Base-by-base conservation (phyloP, 2,329 filamentous ascomycete species). In the Tetracladium maxilliforme region DNA sequence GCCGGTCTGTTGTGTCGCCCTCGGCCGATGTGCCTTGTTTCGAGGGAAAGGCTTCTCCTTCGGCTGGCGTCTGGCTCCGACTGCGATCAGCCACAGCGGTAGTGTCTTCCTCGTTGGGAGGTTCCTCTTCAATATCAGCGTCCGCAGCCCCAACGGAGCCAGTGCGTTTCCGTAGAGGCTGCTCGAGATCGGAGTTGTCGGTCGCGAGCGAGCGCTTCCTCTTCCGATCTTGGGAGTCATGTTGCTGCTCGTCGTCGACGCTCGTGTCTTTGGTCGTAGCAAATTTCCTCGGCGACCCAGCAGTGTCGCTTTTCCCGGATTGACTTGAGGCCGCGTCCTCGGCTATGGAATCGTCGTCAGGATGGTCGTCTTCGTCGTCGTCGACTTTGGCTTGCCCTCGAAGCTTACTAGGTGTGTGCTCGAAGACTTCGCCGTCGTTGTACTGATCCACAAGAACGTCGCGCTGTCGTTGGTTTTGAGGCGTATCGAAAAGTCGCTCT, bases 401-500 rank as follows among this genome's bases (percentile, higher is more conserved):
- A 31, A 84, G 64, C 55, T 84, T 87, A 59, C 76, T 86, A 4
- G 80, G 79, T 27, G 74, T 83, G 36, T 66, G 68, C 39, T 78
- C 71, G 34, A 70, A 68, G 28, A 53, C 47, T 21, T 59, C 55
- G 28, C 54, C 63, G 30, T 62, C 58, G 28, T 62, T 60, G 43
- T 62, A 67, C 34, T 58, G 56, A 37, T 58, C 59, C 27, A 75
- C 49, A 21, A 73, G 58, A 7, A 77, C 66, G 39, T 75, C 66
- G 39, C 69, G 63, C 23, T 41, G 42, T 36, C 71, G 62, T 42
- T 64, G 53, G 41, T 62, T 79, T 33, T 71, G 70, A 11, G 86
- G 84, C n/a, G 83, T 92, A 43, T 80, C 74, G 44, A 90, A 90
- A 31, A 98, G 64, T 30, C 90, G 75, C 53, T 94, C 86, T 3